Base-by-base conservation (phyloP, 2,329 filamentous ascomycete species). In the Hawksworthiomyces lignivorus region DNA sequence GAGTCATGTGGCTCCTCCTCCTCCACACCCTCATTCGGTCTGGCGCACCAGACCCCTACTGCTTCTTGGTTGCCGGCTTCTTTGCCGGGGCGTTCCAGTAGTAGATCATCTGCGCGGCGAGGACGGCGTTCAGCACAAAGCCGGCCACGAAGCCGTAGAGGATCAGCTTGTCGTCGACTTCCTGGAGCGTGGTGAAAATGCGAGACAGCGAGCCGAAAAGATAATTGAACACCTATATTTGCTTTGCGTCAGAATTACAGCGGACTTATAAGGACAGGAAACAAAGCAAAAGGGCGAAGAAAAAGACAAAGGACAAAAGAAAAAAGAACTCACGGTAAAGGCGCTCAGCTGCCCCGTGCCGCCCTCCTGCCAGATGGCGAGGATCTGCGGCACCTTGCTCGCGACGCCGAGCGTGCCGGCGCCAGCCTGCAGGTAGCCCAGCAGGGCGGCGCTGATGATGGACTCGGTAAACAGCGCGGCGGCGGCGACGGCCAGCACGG, bases 181-280 rank as follows among this genome's bases (percentile, higher is more conserved):
- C 92, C 59, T 97, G 89, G 44, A 98, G 70, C 8, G 94, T 98
- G 24, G 92, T 98, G 65, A 96, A 98, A 68, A 98, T 94, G 59
- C 92, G 85, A 20, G 87, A 86, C 45, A 97, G 77, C 32, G 88
- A 95, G 29, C 94, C 92, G 54, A 82, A 73, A 56, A 98, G 86
- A 66, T 95, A 98, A 72, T 96, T 97, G 76, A 98, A 95, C 53
- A 98, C 88, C 89, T 96, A 55, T n/a, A n/a, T n/a, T n/a, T n/a
- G n/a, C n/a, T n/a, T n/a, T n/a, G n/a, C n/a, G n/a, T n/a, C n/a
- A n/a, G n/a, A n/a, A n/a, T n/a, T n/a, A n/a, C n/a, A n/a, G n/a
- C n/a, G n/a, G n/a, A n/a, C n/a, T n/a, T n/a, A n/a, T n/a, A n/a
- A n/a, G n/a, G n/a, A n/a, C n/a, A n/a, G n/a, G n/a, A 7, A 15